A percentile compares a stretch with the other conserved stretches of the same genome.
Conservation (phyloP, 2,329 filamentous ascomycete genomes). For the Monosporascus sp. region DNA sequence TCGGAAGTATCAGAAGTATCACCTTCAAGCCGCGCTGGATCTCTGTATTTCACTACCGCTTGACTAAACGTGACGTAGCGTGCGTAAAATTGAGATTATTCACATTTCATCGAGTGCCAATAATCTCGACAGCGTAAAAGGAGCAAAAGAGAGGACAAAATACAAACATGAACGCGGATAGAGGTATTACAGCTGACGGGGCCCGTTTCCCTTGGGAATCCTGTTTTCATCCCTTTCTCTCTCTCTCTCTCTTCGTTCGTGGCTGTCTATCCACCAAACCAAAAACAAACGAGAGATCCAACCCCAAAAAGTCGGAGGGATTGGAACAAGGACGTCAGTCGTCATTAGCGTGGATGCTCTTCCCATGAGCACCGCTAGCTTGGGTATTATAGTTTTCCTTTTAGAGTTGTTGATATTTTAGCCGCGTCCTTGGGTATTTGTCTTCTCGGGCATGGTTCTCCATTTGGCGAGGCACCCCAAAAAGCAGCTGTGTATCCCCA, state of each 20-base stretch:
- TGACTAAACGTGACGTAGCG: not conserved
- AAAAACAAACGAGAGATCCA: slow-evolving; percentile 10
- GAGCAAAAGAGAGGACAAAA: slow-evolving; percentile 20
- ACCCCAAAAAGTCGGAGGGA: slow-evolving; percentile 7
- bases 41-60: too few relatives aligned
- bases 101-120: slow-evolving; percentile 24
- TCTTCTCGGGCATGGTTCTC: not conserved
- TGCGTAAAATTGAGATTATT: slow-evolving; percentile 13
- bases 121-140: slow-evolving; percentile 23
- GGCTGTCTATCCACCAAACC: slow-evolving; percentile 13
- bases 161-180: slow-evolving; percentile 34
- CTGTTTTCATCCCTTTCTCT: slow-evolving; percentile 5
- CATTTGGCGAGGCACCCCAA: not conserved
- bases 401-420: too few relatives aligned
- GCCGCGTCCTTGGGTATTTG: not conserved
- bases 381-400: not conserved
- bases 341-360: not conserved
- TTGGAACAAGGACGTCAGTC: not conserved
- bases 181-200: slow-evolving; percentile 44
- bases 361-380: not conserved
- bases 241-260: slow-evolving; percentile 5
- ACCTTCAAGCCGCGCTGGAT: too few relatives aligned
- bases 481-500: not conserved
- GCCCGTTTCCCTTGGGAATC: slow-evolving; percentile 13
- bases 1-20: too few relatives aligned